Evolutionary conservation across 192 early-diverging fungal species (phyloP), one percentile per base, ranked within the genome.

Genomic region (Funneliformis mosseae): DNA sequence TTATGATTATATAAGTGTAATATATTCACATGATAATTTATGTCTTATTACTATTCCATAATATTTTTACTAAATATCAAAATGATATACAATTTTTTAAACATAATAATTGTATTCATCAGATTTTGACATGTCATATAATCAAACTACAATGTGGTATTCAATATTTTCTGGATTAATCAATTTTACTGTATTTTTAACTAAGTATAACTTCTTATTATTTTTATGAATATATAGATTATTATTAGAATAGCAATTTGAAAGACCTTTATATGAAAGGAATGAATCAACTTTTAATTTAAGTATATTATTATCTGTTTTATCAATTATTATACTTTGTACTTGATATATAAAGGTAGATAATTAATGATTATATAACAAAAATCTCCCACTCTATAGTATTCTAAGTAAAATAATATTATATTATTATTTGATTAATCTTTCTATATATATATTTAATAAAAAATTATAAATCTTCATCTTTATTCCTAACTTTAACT

Each of bases 11-110:
- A 2, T 21, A n/a, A 28, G 10, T 5, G n/a, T 75, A 75, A 75
- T 60, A 75, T 75, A 16, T 27, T 75, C 25, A 75, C 41, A 59
- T 9, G 50, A 48, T 55, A 75, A 42, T 48, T 60, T 25, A 75
- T 75, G 25, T 38, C 48, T 55, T 60, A 4, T 28, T 33, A 3
- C 25, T 59, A 75, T 75, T n/a, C 39, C 50, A 50, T 18, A 28
- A 38, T 59, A 59, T 55, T 75, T 75, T 21, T 12, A 75, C 0
- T 2, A 8, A 46, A n/a, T 8, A 46, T 72, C 45, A 46, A 71
- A 71, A 71, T 4, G 16, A 42, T 71, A 71, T 5, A 71, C 21
- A 39, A 71, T 71, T 71, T 42, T 12, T 43, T 71, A 0, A 43
- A 71, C 18, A 71, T 43, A 43, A 46, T 38, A 71, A 39, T 71